A percentile compares a stretch with the other conserved stretches of the same genome.
Evolutionary conservation across 345 rosid species (phyloP).

Genomic region (Luvunga scandens): DNA sequence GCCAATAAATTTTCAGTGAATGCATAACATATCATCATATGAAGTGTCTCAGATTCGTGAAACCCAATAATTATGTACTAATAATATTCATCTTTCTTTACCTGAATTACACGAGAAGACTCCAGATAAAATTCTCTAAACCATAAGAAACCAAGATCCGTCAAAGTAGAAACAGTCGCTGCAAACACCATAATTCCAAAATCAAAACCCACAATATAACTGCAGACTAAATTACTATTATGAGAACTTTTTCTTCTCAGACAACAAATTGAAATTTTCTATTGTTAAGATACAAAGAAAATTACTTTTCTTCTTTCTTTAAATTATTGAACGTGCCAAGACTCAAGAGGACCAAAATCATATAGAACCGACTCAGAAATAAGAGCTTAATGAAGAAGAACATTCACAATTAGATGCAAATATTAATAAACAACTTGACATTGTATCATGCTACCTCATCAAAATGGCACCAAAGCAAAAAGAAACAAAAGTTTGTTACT

Average conservation of each 20-base stretch:
- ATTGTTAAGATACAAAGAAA: not conserved
- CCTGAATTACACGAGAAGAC: conserved; percentile 99
- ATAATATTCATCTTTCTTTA: conserved; percentile 22
- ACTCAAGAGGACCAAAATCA: not conserved
- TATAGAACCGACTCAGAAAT: not conserved
- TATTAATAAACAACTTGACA: not conserved
- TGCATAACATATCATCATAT: not conserved
- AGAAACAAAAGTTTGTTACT: not conserved
- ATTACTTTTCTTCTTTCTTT: not conserved
- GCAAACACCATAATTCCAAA: conserved; percentile 34
- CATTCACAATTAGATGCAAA: not conserved
- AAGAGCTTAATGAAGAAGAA: not conserved
- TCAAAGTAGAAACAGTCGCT: conserved; percentile 77
- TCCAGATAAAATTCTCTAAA: conserved; percentile 98
- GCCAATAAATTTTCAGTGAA: not conserved
- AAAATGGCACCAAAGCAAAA: not conserved
- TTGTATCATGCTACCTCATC: not conserved
- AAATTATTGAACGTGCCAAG: not conserved
- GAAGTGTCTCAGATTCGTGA: not conserved
- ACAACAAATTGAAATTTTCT: not conserved
- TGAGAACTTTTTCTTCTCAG: not conserved
- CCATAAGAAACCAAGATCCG: conserved; percentile 98
- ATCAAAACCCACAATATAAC: not conserved
- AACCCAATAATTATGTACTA: not conserved
- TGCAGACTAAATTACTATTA: not conserved